Base-by-base conservation (phyloP, 495 filamentous ascomycete genomes). In the Neurospora intermedia region DNA sequence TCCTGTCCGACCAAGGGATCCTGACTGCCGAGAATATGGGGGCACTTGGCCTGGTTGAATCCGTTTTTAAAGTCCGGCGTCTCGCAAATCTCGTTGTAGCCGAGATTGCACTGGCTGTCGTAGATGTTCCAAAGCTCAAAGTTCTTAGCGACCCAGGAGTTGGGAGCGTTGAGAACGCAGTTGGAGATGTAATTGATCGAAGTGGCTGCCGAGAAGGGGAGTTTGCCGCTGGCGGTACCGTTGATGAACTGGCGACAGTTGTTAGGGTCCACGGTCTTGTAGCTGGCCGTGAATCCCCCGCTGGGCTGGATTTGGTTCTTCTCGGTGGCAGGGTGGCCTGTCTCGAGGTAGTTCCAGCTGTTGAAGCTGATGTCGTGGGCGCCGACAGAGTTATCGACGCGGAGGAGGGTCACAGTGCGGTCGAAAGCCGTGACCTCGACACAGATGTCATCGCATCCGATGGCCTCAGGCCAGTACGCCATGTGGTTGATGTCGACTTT, bases 361-460 rank as follows among this genome's bases (percentile, higher is more conserved):
- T 84, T 77, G 74, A 83, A 83, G 38, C 77, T 80, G 72, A 84
- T 77, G 40, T 84, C 81, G 75, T 82, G 76, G 11, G 82, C 82
- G 69, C 81, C 82, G 59, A 76, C 75, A 9, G 82, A 84, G 73
- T 81, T 78, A 74, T 84, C 83, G 70, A 83, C 75, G 74, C 78
- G 81, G 2, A 85, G 77, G 5, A 85, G 78, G 11, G 83, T 74
- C 16, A 84, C 77, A 0, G 78, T 76, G 18, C 83, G 83, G 39
- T 72, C 80, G 15, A n/a, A n/a, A n/a, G n/a, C 39, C 74, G 72
- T 84, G 80, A 84, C 73, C 20, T 78, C 77, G 27, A 84, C 73
- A 74, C 83, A 85, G 73, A 85, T 77, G 69, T 81, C 81, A 74
- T 81, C 74, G 75, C 83, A 85, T 75, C 82, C 78, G 35, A 84